Conservation (phyloP, 1,139 yeast genomes). For the Yamadazyma epiphylla region DNA sequence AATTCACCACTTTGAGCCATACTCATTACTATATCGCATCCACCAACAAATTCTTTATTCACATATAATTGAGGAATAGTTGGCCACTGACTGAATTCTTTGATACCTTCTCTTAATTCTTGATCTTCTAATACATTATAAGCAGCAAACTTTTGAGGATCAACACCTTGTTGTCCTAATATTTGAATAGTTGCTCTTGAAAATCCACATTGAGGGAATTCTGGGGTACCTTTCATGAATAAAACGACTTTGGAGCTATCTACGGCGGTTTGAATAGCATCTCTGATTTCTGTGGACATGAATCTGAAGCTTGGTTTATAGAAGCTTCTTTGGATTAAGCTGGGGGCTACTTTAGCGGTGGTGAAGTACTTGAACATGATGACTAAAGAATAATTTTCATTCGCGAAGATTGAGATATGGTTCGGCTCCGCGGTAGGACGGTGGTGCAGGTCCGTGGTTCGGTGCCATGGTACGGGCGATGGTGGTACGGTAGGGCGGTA, state of each 20-base stretch:
- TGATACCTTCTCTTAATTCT: slow-evolving; percentile 88
- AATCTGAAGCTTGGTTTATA: slow-evolving; percentile 33
- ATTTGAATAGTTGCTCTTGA: slow-evolving; percentile 92
- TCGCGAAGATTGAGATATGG: background rate
- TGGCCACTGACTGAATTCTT: slow-evolving; percentile 95
- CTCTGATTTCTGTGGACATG: slow-evolving; percentile 71
- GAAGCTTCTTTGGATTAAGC: background rate
- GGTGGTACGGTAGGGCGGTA: too few relatives aligned
- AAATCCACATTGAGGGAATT: slow-evolving; percentile 97
- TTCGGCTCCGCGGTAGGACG: too few relatives aligned
- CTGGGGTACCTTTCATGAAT: slow-evolving; percentile 97
- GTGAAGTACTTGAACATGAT: slow-evolving; percentile 4
- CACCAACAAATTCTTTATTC: slow-evolving; percentile 87
- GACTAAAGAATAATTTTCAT: slow-evolving; percentile 1
- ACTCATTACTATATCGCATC: slow-evolving; percentile 89
- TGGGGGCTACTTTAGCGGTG: background rate
- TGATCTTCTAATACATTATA: slow-evolving; percentile 94
- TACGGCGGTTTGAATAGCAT: slow-evolving; percentile 83
- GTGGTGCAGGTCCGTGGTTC: too few relatives aligned
- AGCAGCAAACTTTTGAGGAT: slow-evolving; percentile 94
- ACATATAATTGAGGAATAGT: slow-evolving; percentile 78
- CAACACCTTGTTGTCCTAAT: slow-evolving; percentile 95
- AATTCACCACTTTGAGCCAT: slow-evolving; percentile 94
- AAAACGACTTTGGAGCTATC: slow-evolving; percentile 88
- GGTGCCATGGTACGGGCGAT: too few relatives aligned